phyloP scores from a whole-genome alignment of 495 filamentous ascomycete species.

The Umbilicaria muhlenbergii region DNA sequence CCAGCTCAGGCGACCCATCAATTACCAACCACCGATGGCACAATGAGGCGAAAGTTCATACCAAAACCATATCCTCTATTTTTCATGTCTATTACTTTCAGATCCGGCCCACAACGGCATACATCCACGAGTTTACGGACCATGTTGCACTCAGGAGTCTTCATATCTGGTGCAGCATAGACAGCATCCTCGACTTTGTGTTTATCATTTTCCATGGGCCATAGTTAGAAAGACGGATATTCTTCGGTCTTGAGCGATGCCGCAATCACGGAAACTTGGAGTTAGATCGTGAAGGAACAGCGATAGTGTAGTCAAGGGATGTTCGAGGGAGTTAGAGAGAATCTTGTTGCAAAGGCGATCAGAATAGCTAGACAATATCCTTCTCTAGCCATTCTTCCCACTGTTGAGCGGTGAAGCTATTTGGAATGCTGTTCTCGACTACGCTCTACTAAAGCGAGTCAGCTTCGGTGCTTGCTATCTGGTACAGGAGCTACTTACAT shows the following conservation, averaged over 20 bases:
- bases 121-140: too few species aligned
- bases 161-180: too few species aligned
- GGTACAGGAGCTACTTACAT: constrained; percentile 27
- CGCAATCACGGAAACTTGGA: too few species aligned
- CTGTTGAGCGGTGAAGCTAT: constrained; percentile 58
- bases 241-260: constrained; percentile 2
- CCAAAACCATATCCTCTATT: too few species aligned
- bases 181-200: constrained; percentile 9
- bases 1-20: constrained; percentile 56
- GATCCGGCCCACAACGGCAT: too few species aligned
- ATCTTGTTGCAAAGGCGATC: too few species aligned
- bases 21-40: constrained; percentile 53
- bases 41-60: background rate
- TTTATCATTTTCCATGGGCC: constrained; percentile 1
- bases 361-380: constrained; percentile 42
- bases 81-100: too few species aligned
- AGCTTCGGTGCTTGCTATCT: background rate
- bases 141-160: too few species aligned
- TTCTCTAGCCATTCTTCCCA: constrained; percentile 78
- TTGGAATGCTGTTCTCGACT: constrained; percentile 61
- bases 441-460: constrained; percentile 36
- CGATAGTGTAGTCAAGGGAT: too few species aligned
- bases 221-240: constrained; percentile 3
- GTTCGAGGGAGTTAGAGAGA: too few species aligned
- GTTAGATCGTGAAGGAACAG: too few species aligned